Evolutionary conservation across 805 yeast species (phyloP), one percentile per base, ranked within the genome.

Genomic region (Metschnikowia aberdeeniae): DNA sequence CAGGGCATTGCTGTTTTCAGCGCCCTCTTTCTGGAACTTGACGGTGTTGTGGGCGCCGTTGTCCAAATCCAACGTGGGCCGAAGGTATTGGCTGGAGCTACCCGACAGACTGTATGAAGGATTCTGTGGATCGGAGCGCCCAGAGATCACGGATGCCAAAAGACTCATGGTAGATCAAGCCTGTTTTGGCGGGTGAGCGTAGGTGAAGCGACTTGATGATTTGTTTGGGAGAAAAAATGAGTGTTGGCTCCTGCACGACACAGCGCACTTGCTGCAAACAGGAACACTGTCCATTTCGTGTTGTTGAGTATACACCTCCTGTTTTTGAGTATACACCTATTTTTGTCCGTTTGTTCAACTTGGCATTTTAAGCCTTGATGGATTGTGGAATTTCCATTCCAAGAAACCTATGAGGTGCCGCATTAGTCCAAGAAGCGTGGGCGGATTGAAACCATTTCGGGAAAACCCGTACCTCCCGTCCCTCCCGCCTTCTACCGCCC

Each of bases 21-120:
- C 17, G 30, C 63, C 62, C 14, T 43, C 38, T 39, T 59, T 59
- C 48, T 67, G 71, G 49, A 65, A 64, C 58, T 64, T 64, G 57
- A 60, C 46, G 43, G 66, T 46, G 47, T 60, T 55, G 34, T 50
- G 13, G 37, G 47, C 42, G 28, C 57, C 61, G 30, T 62, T 64
- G 26, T 56, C 52, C 30, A 63, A 49, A 14, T 63, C 56, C 42
- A 68, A 47, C 5, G 71, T 64, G 6, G 72, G 72, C 10, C 59
- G 40, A 31, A 69, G 59, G 50, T 55, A 63, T 47, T 60, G 65
- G 37, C 44, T 34, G 29, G 40, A 27, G 8, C 24, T 14, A 13
- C 39, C 44, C 7, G 43, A 24, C 38, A 26, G 44, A 6, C 38
- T 7, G n/a, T 14, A 11, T 3, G 40, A 34, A 17, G 28, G 42